Evolutionary conservation across 1,284 basidiomycete species (phyloP).

Genomic region (Pseudozyma pruni): DNA sequence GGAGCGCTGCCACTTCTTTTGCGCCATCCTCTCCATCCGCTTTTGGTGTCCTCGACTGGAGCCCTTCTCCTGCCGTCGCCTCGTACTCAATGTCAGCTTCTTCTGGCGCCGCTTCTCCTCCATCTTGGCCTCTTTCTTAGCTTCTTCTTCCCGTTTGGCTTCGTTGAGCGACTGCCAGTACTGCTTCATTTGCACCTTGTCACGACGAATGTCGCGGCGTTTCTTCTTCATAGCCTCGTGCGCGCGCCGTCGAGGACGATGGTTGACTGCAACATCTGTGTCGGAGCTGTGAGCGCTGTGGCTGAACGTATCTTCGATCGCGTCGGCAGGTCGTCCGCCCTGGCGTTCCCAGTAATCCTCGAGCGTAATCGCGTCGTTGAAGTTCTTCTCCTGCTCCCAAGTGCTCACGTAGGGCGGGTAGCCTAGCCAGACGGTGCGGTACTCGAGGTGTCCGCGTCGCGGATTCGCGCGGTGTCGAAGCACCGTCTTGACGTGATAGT

Average conservation of each 20-base stretch:
- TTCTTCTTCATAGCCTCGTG: slow-evolving; percentile 38
- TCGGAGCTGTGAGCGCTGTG: slow-evolving; percentile 30
- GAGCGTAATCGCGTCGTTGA: slow-evolving; percentile 22
- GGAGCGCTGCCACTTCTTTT: slow-evolving; percentile 17
- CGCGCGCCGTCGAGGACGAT: slow-evolving; percentile 30
- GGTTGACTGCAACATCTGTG: slow-evolving; percentile 28
- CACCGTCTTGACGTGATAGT: slow-evolving; percentile 26
- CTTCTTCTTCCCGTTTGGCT: slow-evolving; percentile 4
- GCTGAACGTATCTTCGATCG: slow-evolving; percentile 1
- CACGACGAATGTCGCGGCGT: slow-evolving; percentile 28
- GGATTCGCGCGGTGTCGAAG: slow-evolving; percentile 40
- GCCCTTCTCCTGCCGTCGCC: slow-evolving; percentile 24
- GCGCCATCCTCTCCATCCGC: slow-evolving; percentile 16
- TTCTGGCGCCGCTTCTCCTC: slow-evolving; percentile 16
- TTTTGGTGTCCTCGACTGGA: slow-evolving; percentile 21
- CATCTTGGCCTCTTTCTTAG: slow-evolving; percentile 11
- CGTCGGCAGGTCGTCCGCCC: slow-evolving; percentile 31
- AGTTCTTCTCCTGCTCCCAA: slow-evolving; percentile 37
- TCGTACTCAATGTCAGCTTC: slow-evolving; percentile 12
- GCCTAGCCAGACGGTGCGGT: slow-evolving; percentile 35
- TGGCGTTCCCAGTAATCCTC: slow-evolving; percentile 39
- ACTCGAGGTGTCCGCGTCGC: slow-evolving; percentile 34
- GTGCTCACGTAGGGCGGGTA: slow-evolving; percentile 40
- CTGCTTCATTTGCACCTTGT: slow-evolving; percentile 22
- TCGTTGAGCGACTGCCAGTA: slow-evolving; percentile 23